Evolutionary conservation across 208 protist species (phyloP).

Genomic region (Trypanosoma mega): DNA sequence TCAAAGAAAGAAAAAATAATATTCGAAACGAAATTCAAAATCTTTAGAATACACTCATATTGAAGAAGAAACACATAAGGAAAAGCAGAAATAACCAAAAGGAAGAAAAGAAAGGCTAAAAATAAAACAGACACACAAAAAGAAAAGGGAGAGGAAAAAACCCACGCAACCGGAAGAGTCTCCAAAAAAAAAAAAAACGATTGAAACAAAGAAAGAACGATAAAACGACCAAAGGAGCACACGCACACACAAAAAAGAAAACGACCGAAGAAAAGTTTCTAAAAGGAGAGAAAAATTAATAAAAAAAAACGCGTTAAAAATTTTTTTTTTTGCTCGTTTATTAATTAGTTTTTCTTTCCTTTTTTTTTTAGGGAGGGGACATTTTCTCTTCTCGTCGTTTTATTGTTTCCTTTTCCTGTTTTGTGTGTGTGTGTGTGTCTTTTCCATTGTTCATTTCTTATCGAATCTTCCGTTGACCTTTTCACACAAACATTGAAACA

Average conservation of each 20-base stretch:
- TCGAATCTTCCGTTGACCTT: too few species aligned
- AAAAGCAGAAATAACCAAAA: background rate
- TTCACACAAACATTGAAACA: too few species aligned
- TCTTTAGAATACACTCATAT: too few species aligned
- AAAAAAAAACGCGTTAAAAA: conserved; percentile 8
- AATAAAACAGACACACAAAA: background rate
- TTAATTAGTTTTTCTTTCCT: background rate
- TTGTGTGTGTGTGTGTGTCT: too few species aligned
- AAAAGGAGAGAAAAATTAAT: conserved; percentile 1
- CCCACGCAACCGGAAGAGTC: too few species aligned
- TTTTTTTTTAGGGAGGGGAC: too few species aligned
- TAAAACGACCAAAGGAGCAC: conserved; percentile 2
- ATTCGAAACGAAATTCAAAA: too few species aligned
- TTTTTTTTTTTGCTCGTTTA: background rate
- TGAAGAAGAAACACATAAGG: background rate
- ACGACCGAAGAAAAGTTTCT: background rate
- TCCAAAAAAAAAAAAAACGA: background rate
- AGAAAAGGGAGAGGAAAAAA: background rate
- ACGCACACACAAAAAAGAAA: conserved; percentile 4
- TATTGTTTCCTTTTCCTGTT: too few species aligned
- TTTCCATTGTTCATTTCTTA: too few species aligned
- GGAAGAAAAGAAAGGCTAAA: background rate
- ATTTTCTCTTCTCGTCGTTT: too few species aligned
- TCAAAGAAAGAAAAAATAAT: background rate
- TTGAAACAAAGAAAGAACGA: background rate